Percentiles rank a stretch among this genome's conserved stretches.
These are phyloP conservation scores for Cenchrus purpureus DNA, from an alignment of 176 grass and related monocot genomes.

Conservation along the genomic window DNA sequence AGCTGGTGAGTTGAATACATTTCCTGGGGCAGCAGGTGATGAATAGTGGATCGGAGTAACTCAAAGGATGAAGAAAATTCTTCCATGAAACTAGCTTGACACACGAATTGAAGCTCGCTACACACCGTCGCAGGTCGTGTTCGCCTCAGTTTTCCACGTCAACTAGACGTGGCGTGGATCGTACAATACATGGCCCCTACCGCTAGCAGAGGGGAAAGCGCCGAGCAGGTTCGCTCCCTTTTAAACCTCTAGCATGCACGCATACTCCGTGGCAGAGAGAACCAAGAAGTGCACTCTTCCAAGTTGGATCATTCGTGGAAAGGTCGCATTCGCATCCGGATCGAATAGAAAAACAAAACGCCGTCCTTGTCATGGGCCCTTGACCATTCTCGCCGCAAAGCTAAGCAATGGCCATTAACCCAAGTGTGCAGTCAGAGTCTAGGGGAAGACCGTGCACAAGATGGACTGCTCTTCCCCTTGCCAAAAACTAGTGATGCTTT, in stretches of 20 bases:
- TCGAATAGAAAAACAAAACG: background rate
- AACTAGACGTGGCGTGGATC: background rate
- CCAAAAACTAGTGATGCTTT: background rate
- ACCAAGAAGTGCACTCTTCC: background rate
- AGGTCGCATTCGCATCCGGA: background rate
- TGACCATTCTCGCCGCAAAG: background rate
- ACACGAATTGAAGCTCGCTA: no score
- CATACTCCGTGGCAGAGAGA: background rate
- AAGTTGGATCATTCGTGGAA: background rate
- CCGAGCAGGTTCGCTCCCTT: slow-evolving; percentile 7
- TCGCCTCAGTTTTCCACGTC: background rate
- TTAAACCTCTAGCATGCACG: no score
- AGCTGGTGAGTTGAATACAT: no score
- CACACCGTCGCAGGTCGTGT: background rate
- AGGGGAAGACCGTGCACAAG: slow-evolving; percentile 22
- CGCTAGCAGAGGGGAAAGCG: background rate
- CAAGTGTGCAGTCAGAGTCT: background rate
- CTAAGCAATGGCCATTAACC: background rate
- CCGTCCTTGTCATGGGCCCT: background rate
- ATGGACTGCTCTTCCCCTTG: background rate
- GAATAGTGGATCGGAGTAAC: no score
- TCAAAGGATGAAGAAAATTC: no score
- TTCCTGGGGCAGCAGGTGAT: no score
- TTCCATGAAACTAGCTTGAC: no score
- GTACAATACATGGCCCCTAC: background rate